Evolutionary conservation across 345 rosid genomes (phyloP).

Genomic region (Psidium friedrichsthalianum): DNA sequence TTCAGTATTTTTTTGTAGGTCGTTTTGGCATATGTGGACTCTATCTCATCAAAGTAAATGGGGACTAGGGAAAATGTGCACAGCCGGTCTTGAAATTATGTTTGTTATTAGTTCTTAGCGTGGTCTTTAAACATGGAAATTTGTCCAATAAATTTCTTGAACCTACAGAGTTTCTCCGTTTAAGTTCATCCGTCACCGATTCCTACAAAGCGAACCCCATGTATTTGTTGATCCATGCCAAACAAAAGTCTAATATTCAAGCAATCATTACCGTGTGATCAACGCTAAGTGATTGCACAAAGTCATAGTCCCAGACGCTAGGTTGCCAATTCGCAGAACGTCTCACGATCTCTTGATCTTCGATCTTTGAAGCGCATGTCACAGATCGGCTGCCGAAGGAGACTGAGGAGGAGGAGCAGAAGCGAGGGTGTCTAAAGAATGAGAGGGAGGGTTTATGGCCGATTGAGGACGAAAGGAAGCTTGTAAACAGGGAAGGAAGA

Average conservation of each 20-base stretch:
- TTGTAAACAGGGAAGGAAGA: neutral
- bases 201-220: neutral
- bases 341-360: neutral
- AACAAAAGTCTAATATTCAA: too few species aligned
- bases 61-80: too few species aligned
- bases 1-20: too few species aligned
- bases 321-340: neutral
- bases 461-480: neutral
- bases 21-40: too few species aligned
- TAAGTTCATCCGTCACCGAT: too few species aligned
- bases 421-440: neutral
- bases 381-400: neutral
- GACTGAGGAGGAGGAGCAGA: neutral
- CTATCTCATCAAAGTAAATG: too few species aligned
- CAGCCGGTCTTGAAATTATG: too few species aligned
- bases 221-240: neutral
- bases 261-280: neutral
- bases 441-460: neutral
- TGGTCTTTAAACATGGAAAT: too few species aligned
- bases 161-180: too few species aligned
- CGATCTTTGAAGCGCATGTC: neutral
- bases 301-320: neutral
- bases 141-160: too few species aligned
- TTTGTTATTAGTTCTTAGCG: too few species aligned
- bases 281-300: neutral